A percentile compares a stretch with the other conserved stretches of the same genome.
Conservation (phyloP, 768 basidiomycete genomes). For the Phylloporus arenicola region DNA sequence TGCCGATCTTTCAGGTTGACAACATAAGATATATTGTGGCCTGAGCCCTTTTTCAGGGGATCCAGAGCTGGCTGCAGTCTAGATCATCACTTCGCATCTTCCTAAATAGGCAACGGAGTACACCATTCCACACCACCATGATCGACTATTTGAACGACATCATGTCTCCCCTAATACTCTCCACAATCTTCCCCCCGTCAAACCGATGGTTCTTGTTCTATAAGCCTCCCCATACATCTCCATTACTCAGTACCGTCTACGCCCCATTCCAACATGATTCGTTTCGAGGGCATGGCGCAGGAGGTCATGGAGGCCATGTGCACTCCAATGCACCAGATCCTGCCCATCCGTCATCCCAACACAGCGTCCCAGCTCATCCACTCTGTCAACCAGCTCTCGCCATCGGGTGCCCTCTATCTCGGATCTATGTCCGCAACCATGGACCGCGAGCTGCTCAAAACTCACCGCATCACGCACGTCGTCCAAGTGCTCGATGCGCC, state of each 20-base stretch:
- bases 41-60: neutral
- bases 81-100: slow-evolving; percentile 11
- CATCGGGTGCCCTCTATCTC: slow-evolving; percentile 56
- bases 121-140: slow-evolving; percentile 14
- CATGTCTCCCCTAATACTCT: slow-evolving; percentile 12
- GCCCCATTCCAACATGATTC: slow-evolving; percentile 50
- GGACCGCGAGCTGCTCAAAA: slow-evolving; percentile 48
- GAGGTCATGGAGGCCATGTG: slow-evolving; percentile 82
- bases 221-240: slow-evolving; percentile 1
- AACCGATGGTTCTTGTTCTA: slow-evolving; percentile 1
- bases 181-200: neutral
- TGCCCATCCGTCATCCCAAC: slow-evolving; percentile 35
- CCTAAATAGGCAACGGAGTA: slow-evolving; percentile 23
- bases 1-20: no score
- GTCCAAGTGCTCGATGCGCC: slow-evolving; percentile 65
- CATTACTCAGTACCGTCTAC: neutral
- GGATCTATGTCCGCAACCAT: slow-evolving; percentile 59
- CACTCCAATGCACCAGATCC: slow-evolving; percentile 77
- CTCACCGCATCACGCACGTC: slow-evolving; percentile 50
- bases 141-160: slow-evolving; percentile 27
- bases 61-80: slow-evolving; percentile 7
- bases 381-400: slow-evolving; percentile 12
- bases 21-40: no score
- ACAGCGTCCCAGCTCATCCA: slow-evolving; percentile 16
- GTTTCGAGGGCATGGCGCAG: slow-evolving; percentile 67